Evolutionary conservation across 306 rosid genomes (phyloP).

Genomic region (Prunus davidiana): DNA sequence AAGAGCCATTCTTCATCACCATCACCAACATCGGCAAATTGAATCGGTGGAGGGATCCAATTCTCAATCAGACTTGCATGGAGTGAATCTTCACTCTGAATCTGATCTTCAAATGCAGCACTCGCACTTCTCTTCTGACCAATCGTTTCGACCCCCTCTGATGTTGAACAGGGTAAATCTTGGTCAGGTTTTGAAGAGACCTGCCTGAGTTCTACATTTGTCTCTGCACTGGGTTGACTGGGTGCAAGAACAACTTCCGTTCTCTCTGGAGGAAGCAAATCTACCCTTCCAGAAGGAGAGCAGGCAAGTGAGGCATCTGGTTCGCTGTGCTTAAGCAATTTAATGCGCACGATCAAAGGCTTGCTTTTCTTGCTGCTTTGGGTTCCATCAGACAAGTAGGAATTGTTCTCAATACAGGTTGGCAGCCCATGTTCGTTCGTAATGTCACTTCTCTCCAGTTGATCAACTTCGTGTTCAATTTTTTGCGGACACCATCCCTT

Average conservation of each 20-base stretch:
- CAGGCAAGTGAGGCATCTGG: background rate
- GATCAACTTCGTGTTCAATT: slow-evolving; percentile 35
- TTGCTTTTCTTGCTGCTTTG: slow-evolving; percentile 58
- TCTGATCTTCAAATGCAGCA: background rate
- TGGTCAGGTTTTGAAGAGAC: background rate
- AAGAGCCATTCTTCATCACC: slow-evolving; percentile 62
- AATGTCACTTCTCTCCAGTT: slow-evolving; percentile 59
- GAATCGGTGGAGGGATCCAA: slow-evolving; percentile 33
- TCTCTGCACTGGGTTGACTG: background rate
- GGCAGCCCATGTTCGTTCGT: slow-evolving; percentile 70
- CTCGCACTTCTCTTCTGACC: background rate
- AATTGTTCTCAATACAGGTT: slow-evolving; percentile 29
- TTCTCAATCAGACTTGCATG: slow-evolving; percentile 29
- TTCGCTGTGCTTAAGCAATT: slow-evolving; percentile 34
- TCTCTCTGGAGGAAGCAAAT: background rate
- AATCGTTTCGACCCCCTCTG: background rate
- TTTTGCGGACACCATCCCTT: slow-evolving; percentile 9
- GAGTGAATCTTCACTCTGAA: background rate
- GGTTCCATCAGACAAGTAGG: slow-evolving; percentile 53
- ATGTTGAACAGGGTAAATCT: background rate
- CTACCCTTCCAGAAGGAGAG: slow-evolving; percentile 18
- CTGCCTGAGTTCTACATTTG: background rate
- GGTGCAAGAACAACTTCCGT: background rate
- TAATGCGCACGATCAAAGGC: slow-evolving; percentile 28
- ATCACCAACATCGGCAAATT: slow-evolving; percentile 17